These are phyloP conservation scores for Diutina mesorugosa DNA, from an alignment of 1,139 yeast genomes.

Conservation along the genomic window DNA sequence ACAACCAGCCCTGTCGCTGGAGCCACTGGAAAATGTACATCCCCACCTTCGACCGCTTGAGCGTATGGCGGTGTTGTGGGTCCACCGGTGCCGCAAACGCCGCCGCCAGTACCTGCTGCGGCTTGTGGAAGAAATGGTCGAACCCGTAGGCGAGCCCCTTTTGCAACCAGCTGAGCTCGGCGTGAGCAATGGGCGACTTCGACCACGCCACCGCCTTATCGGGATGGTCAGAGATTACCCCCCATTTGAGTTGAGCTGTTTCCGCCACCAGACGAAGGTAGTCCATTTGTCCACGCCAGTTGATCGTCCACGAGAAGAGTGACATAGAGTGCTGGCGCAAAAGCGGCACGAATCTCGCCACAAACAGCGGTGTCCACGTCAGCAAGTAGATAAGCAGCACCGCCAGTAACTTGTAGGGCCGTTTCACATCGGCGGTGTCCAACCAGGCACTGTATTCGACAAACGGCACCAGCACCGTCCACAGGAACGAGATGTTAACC, in stretches of 20 bases:
- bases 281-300: constrained; percentile 37
- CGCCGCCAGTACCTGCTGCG: not conserved
- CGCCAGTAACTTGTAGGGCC: constrained; percentile 19
- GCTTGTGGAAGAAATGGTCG: not conserved
- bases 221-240: constrained; percentile 54
- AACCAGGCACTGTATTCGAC: constrained; percentile 25
- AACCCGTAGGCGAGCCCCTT: not conserved
- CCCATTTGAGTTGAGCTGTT: constrained; percentile 20
- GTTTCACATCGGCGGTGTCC: constrained; percentile 11
- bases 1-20: not conserved
- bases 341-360: constrained; percentile 25
- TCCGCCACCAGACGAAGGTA: constrained; percentile 19
- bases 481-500: constrained; percentile 22
- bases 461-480: constrained; percentile 23
- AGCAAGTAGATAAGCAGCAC: constrained; percentile 25
- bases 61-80: not conserved
- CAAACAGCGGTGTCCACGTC: constrained; percentile 27
- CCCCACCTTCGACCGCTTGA: not conserved
- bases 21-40: not conserved
- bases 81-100: not conserved
- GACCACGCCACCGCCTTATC: constrained; percentile 17
- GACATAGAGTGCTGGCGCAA: constrained; percentile 30
- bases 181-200: constrained; percentile 3
- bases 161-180: not conserved
- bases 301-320: constrained; percentile 77